Base-by-base conservation (phyloP, 768 basidiomycete species). In the Trichaptum fuscoviolaceum region DNA sequence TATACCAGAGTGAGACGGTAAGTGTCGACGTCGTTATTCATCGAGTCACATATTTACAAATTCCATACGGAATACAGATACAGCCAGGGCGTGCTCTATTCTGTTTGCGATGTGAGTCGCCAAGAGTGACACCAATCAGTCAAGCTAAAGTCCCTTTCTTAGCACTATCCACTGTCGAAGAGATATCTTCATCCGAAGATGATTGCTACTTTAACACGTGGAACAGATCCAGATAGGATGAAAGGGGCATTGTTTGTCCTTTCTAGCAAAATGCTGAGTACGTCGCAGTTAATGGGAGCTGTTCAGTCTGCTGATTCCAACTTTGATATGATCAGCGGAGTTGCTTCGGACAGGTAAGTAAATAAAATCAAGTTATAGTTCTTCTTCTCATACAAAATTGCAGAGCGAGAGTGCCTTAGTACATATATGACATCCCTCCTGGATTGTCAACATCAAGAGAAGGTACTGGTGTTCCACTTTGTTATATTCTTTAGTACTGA, bases 201-300 rank as follows among this genome's bases (percentile, higher is more conserved):
- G 60, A 87, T 88, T 71, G 80, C 82, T 67, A 86, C 89, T 5
- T 76, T 93, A 62, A 76, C 77, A 65, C 89, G 87, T 71, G 94
- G 91, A 7, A 88, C 85, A 66, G 93, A 96, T 72, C 91, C 94
- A 10, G 95, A 99, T 76, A 84, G 90, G 26, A 96, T 97, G 88
- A 99, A 99, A 78, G 96, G 96, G 8, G 94, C 93, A 20, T 79
- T 96, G 57, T 95, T 95, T 73, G 81, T 92, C 23, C 76, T 93
- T 10, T 87, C 87, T 78, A 87, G 89, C 71, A 91, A 90, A 75
- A 87, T 85, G 34, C 87, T 82, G 64, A 83, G 90, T 90, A 68
- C 58, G 84, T 70, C 26, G 63, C 36, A 65, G 2, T 67, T 60
- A 61, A 7, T 64, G 35, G 65, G 58, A 25, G 36, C 12, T 35